Evolutionary conservation across 805 yeast genomes (phyloP).

Genomic region (Hanseniaspora thailandica): DNA sequence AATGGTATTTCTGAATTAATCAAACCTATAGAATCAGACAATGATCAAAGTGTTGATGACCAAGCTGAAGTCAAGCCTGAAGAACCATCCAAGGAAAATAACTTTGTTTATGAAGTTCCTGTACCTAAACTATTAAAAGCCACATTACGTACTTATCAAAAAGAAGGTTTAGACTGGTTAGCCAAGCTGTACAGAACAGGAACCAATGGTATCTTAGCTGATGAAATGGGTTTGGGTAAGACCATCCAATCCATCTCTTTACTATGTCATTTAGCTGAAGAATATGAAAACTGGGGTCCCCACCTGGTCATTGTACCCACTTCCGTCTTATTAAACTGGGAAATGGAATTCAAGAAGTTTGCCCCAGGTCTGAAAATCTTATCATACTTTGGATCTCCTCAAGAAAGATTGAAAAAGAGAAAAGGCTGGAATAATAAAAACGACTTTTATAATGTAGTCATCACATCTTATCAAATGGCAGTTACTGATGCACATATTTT

Average conservation of each 20-base stretch:
- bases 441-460: conserved; percentile 91
- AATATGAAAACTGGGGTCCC: conserved; percentile 93
- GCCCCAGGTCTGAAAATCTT: conserved; percentile 95
- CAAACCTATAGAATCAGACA: conserved; percentile 22
- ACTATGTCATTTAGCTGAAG: conserved; percentile 80
- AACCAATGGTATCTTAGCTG: conserved; percentile 94
- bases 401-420: conserved; percentile 88
- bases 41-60: conserved; percentile 18
- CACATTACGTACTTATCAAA: conserved; percentile 76
- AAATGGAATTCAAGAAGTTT: conserved; percentile 95
- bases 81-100: conserved; percentile 14
- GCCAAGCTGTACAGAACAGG: conserved; percentile 85
- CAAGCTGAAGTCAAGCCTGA: conserved; percentile 18
- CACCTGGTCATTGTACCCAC: conserved; percentile 96
- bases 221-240: conserved; percentile 97
- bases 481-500: conserved; percentile 93
- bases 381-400: conserved; percentile 94
- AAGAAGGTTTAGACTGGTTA: conserved; percentile 93
- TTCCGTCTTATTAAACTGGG: conserved; percentile 96
- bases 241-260: conserved; percentile 91
- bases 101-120: conserved; percentile 47
- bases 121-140: conserved; percentile 66
- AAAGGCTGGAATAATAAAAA: conserved; percentile 90
- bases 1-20: conserved; percentile 1
- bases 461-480: conserved; percentile 93